These are phyloP conservation scores for Phyllosticta citribraziliensis DNA, from an alignment of 2,329 filamentous ascomycete genomes.

Conservation along the genomic window DNA sequence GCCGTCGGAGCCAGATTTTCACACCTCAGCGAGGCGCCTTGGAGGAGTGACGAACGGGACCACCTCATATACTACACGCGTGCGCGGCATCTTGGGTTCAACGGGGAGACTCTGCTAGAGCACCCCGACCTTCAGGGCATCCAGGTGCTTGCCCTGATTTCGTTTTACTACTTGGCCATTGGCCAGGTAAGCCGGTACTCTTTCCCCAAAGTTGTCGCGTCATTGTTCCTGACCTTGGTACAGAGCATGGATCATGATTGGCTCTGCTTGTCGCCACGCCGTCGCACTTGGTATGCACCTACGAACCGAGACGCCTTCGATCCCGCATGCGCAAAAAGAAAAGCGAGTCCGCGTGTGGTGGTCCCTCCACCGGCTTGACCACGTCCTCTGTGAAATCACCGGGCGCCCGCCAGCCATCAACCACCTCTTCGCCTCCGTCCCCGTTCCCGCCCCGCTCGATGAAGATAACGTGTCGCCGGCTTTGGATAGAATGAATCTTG, in stretches of 20 bases:
- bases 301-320: conserved; percentile 21
- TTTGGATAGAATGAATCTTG: not conserved
- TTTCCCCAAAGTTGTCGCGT: not conserved
- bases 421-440: conserved; percentile 21
- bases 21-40: conserved; percentile 18
- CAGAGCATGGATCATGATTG: conserved; percentile 28
- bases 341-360: conserved; percentile 29
- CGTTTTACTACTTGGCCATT: conserved; percentile 30
- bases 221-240: not conserved
- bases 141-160: conserved; percentile 27
- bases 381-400: conserved; percentile 25
- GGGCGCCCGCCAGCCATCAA: conserved; percentile 26
- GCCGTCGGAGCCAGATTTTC: conserved; percentile 30
- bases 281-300: conserved; percentile 27
- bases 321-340: conserved; percentile 22
- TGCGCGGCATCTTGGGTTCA: conserved; percentile 23
- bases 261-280: conserved; percentile 26
- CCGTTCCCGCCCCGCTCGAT: conserved; percentile 22
- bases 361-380: conserved; percentile 29
- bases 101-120: conserved; percentile 18
- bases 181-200: conserved; percentile 31
- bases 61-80: conserved; percentile 29
- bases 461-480: conserved; percentile 6
- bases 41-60: conserved; percentile 18
- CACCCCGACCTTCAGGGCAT: conserved; percentile 28